phyloP scores from a whole-genome alignment of 768 basidiomycete species.

The Rhizopogon roseolus region DNA sequence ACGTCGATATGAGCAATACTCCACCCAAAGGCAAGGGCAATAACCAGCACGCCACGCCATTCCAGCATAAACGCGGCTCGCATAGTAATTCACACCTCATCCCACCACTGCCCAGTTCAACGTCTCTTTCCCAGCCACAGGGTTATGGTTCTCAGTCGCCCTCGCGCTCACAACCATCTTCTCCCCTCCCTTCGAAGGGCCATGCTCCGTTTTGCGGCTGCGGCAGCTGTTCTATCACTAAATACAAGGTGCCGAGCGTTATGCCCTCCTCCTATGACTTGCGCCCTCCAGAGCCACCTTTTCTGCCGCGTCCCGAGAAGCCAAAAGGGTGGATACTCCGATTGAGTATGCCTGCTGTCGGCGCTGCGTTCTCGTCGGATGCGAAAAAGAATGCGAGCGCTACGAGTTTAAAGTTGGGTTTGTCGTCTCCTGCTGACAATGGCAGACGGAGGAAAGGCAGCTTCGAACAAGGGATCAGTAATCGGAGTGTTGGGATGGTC shows the following conservation, averaged over 20 bases:
- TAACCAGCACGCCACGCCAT: not conserved
- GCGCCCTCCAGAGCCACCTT: slow-evolving; percentile 39
- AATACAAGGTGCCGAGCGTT: slow-evolving; percentile 39
- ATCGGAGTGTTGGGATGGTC: slow-evolving; percentile 51
- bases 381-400: slow-evolving; percentile 48
- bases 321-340: slow-evolving; percentile 72
- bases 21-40: slow-evolving; percentile 12
- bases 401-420: slow-evolving; percentile 29
- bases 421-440: slow-evolving; percentile 40
- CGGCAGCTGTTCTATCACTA: slow-evolving; percentile 53
- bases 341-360: slow-evolving; percentile 68
- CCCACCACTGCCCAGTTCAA: slow-evolving; percentile 9
- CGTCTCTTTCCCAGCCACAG: slow-evolving; percentile 3
- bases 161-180: slow-evolving; percentile 20
- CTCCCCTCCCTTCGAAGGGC: slow-evolving; percentile 22
- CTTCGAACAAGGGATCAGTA: slow-evolving; percentile 33
- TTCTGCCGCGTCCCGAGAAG: slow-evolving; percentile 47
- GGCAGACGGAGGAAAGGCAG: slow-evolving; percentile 37
- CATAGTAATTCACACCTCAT: slow-evolving; percentile 24
- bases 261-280: slow-evolving; percentile 26
- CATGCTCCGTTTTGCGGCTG: slow-evolving; percentile 69
- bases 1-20: no score
- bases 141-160: slow-evolving; percentile 24
- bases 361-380: slow-evolving; percentile 56
- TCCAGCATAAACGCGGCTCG: slow-evolving; percentile 25